phyloP scores from a whole-genome alignment of 2,329 filamentous ascomycete species.

The Cercospora zeina region DNA sequence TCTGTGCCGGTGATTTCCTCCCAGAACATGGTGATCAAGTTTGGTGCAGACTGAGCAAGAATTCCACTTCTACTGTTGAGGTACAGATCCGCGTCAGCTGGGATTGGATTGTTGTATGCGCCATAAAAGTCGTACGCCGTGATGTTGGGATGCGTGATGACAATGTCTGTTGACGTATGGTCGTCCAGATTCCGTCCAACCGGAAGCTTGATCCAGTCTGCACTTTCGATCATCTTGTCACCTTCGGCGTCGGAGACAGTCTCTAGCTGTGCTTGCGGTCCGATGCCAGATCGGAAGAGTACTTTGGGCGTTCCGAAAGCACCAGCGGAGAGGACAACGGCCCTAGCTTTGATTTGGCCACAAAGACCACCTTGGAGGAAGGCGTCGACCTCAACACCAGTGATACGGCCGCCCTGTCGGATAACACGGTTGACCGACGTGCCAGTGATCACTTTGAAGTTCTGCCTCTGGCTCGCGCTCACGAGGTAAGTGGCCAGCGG shows the following conservation, averaged over 20 bases:
- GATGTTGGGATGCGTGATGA: constrained; percentile 54
- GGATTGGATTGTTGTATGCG: constrained; percentile 54
- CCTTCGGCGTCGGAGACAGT: constrained; percentile 52
- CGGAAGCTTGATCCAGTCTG: constrained; percentile 54
- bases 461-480: constrained; percentile 57
- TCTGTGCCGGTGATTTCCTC: constrained; percentile 60
- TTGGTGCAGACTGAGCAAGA: constrained; percentile 64
- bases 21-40: constrained; percentile 64
- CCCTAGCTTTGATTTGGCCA: constrained; percentile 63
- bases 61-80: constrained; percentile 57
- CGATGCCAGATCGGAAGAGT: constrained; percentile 65
- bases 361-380: constrained; percentile 55
- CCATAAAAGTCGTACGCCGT: constrained; percentile 66
- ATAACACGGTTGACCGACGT: constrained; percentile 68
- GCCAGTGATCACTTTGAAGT: constrained; percentile 68
- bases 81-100: constrained; percentile 45
- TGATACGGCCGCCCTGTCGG: constrained; percentile 61
- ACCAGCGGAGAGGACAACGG: constrained; percentile 56
- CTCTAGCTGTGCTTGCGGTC: constrained; percentile 55
- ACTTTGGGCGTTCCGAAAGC: constrained; percentile 66
- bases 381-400: constrained; percentile 67
- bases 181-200: constrained; percentile 55
- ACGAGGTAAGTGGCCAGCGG: constrained; percentile 72
- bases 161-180: constrained; percentile 59
- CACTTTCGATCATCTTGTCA: constrained; percentile 46